A percentile compares a stretch with the other conserved stretches of the same genome.
Conservation (phyloP, 345 rosid species). For the Euphorbia pulcherrima region DNA sequence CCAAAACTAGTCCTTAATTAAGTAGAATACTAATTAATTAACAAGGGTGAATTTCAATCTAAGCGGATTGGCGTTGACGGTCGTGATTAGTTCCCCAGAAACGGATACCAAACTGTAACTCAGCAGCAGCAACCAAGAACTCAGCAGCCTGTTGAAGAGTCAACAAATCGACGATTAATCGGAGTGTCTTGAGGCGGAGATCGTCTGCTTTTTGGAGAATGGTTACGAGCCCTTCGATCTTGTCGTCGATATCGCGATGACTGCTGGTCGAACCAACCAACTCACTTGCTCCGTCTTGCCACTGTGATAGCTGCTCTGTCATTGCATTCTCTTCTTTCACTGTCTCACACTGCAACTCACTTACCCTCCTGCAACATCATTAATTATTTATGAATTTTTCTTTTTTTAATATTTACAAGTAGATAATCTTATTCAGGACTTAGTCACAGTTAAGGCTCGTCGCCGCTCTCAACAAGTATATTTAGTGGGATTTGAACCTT, state of each 20-base stretch:
- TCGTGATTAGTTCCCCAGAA: conserved; percentile 58
- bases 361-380: conserved; percentile 57
- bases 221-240: conserved; percentile 39
- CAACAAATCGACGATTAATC: conserved; percentile 50
- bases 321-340: conserved; percentile 79
- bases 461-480: no score
- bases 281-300: conserved; percentile 69
- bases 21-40: no score
- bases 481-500: no score
- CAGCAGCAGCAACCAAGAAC: conserved; percentile 66
- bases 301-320: conserved; percentile 60
- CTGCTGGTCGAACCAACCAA: conserved; percentile 23
- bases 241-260: conserved; percentile 24
- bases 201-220: conserved; percentile 62
- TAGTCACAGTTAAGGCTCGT: no score
- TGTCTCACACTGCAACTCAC: conserved; percentile 83
- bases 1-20: no score
- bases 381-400: no score
- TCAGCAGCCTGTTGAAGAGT: conserved; percentile 65
- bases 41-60: no score
- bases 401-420: no score
- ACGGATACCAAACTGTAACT: conserved; percentile 65
- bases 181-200: conserved; percentile 55
- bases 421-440: no score
- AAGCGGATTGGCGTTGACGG: conserved; percentile 11